These are phyloP conservation scores for Gloeophyllum trabeum DNA, from an alignment of 768 basidiomycete genomes.

Conservation along the genomic window DNA sequence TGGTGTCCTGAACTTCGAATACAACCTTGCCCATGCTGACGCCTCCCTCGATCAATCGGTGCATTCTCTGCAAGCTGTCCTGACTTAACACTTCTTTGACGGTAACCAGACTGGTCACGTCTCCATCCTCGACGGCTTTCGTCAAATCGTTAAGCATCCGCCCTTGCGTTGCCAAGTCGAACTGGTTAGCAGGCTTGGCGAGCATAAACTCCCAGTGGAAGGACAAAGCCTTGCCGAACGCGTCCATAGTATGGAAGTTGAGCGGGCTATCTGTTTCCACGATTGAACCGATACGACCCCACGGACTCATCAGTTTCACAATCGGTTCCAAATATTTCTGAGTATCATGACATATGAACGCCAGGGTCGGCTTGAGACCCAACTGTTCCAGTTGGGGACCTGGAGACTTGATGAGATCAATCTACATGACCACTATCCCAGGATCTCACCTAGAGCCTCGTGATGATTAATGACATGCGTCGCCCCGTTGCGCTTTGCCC, in stretches of 20 bases:
- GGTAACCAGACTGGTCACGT: neutral
- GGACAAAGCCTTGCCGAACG: neutral
- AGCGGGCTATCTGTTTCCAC: neutral
- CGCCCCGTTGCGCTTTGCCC: neutral
- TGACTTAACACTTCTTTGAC: neutral
- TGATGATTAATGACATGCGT: constrained; percentile 1
- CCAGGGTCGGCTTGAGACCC: neutral
- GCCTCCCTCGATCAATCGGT: neutral
- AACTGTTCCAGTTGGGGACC: neutral
- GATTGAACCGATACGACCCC: neutral
- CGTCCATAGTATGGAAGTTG: neutral
- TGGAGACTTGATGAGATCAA: neutral
- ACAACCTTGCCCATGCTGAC: neutral
- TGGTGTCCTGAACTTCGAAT: neutral
- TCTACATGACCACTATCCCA: neutral
- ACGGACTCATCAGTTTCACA: neutral
- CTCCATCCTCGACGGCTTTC: neutral
- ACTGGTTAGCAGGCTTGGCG: neutral
- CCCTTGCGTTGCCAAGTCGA: neutral
- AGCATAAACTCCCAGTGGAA: constrained; percentile 2
- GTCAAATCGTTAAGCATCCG: neutral
- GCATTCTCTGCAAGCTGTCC: neutral
- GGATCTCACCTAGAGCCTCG: neutral
- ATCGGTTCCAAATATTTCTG: neutral
- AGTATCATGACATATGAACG: neutral